Evolutionary conservation across 805 yeast species (phyloP).

Genomic region (Jamesozyma spencerorum): DNA sequence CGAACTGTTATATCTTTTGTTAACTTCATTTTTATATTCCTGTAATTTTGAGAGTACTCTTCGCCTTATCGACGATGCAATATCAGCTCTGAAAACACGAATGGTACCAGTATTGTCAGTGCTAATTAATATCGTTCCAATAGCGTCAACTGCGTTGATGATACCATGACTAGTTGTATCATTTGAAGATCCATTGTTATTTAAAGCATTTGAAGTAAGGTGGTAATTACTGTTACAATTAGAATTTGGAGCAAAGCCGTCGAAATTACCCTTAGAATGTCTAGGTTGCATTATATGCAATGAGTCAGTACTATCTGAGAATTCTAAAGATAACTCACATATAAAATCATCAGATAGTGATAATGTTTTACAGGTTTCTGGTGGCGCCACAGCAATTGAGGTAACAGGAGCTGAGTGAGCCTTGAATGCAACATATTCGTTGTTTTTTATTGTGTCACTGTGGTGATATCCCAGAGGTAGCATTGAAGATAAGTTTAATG

Average conservation of each 20-base stretch:
- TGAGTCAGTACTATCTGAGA: conserved; percentile 9
- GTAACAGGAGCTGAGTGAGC: conserved; percentile 69
- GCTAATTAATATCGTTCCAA: conserved; percentile 54
- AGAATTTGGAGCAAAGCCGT: too few relatives aligned
- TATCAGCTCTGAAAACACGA: conserved; percentile 72
- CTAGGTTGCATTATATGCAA: conserved; percentile 3
- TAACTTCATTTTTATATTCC: conserved; percentile 4
- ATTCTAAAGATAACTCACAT: conserved; percentile 44
- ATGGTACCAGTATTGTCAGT: conserved; percentile 68
- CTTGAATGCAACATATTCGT: conserved; percentile 61
- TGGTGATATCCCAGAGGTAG: not conserved
- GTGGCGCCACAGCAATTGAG: conserved; percentile 69
- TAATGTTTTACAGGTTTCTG: conserved; percentile 51
- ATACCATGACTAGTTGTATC: not conserved
- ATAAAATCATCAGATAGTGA: conserved; percentile 72
- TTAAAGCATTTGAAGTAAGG: not conserved
- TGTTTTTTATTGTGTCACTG: conserved; percentile 28
- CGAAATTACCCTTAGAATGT: not conserved
- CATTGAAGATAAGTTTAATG: not conserved
- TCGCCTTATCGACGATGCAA: conserved; percentile 43
- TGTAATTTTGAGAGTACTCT: conserved; percentile 20
- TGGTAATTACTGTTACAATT: too few relatives aligned
- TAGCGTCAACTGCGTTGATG: conserved; percentile 24
- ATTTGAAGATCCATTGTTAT: not conserved
- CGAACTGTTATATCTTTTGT: not conserved